phyloP scores from a whole-genome alignment of 768 basidiomycete genomes.

The Pisolithus microcarpus region DNA sequence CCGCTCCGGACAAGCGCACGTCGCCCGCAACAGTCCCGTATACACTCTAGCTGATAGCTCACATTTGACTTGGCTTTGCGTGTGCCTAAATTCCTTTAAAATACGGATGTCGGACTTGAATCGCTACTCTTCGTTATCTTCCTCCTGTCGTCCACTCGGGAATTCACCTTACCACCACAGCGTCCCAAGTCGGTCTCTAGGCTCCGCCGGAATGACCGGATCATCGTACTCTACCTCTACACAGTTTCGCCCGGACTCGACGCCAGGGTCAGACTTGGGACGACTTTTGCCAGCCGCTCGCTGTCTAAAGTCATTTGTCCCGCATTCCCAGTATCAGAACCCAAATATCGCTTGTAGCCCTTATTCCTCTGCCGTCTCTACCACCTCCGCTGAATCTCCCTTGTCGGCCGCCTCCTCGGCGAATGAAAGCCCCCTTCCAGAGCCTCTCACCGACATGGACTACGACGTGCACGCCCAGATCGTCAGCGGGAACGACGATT shows the following conservation, averaged over 20 bases:
- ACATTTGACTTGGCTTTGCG: conserved; percentile 5
- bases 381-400: conserved; percentile 31
- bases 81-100: conserved; percentile 18
- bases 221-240: conserved; percentile 17
- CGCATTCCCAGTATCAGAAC: conserved; percentile 13
- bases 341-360: conserved; percentile 25
- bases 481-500: conserved; percentile 21
- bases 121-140: conserved; percentile 12
- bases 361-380: conserved; percentile 32
- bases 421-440: conserved; percentile 35
- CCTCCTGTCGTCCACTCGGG: conserved; percentile 12
- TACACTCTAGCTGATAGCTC: conserved; percentile 11
- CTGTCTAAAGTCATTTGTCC: conserved; percentile 13
- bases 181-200: conserved; percentile 6
- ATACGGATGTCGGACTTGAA: conserved; percentile 20
- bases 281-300: conserved; percentile 17
- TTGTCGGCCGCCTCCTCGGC: conserved; percentile 32
- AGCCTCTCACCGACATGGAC: conserved; percentile 31
- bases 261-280: conserved; percentile 9
- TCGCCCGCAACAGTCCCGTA: conserved; percentile 18
- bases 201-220: conserved; percentile 17
- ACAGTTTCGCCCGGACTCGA: conserved; percentile 13
- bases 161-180: conserved; percentile 4
- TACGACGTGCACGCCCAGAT: conserved; percentile 20
- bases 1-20: conserved; percentile 22